phyloP scores from a whole-genome alignment of 805 yeast genomes.

The Nakazawaea peltata region DNA sequence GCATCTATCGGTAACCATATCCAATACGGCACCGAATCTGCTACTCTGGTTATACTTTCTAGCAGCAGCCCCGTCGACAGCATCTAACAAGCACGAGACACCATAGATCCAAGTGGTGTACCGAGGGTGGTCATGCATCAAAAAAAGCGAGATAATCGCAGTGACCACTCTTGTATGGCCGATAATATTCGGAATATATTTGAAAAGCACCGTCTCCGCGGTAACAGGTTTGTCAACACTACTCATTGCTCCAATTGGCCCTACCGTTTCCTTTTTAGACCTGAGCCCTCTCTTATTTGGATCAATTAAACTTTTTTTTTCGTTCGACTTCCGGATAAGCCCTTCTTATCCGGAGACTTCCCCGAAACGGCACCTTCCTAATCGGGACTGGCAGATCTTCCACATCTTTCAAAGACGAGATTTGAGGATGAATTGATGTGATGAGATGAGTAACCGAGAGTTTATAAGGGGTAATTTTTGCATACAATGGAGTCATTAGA shows the following conservation, averaged over 20 bases:
- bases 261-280: too few species aligned
- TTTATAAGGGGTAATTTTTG: too few species aligned
- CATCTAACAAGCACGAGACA: conserved; percentile 86
- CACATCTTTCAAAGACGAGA: too few species aligned
- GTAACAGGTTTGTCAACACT: not conserved
- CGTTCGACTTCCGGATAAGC: too few species aligned
- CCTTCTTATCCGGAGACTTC: too few species aligned
- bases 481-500: too few species aligned
- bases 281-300: too few species aligned
- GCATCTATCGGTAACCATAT: conserved; percentile 98
- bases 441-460: too few species aligned
- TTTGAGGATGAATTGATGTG: too few species aligned
- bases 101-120: conserved; percentile 73
- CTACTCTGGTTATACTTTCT: conserved; percentile 84
- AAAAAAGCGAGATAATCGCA: conserved; percentile 68
- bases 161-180: conserved; percentile 83
- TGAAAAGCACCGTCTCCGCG: conserved; percentile 13
- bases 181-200: conserved; percentile 84
- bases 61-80: conserved; percentile 95
- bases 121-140: conserved; percentile 81
- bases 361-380: too few species aligned
- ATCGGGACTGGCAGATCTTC: too few species aligned
- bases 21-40: conserved; percentile 90
- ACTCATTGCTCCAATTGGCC: not conserved
- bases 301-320: too few species aligned